Evolutionary conservation across 2,329 filamentous ascomycete genomes (phyloP).

Genomic region (Pestalotiopsis sp.): DNA sequence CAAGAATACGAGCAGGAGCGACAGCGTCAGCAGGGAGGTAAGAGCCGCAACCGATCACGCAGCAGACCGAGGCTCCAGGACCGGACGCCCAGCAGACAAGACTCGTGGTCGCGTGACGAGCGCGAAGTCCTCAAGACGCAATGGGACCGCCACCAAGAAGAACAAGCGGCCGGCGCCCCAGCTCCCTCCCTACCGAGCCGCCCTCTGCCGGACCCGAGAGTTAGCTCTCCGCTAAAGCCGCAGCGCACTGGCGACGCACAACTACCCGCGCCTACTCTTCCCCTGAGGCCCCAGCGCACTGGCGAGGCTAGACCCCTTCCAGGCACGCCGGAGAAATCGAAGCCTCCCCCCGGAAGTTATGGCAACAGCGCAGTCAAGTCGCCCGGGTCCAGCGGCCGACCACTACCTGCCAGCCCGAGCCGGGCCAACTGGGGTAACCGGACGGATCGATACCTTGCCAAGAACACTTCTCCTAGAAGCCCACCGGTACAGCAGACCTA

Average conservation of each 20-base stretch:
- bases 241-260: conserved; percentile 28
- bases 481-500: conserved; percentile 51
- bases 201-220: conserved; percentile 44
- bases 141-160: conserved; percentile 46
- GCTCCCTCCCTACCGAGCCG: conserved; percentile 34
- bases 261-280: conserved; percentile 18
- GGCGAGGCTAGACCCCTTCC: conserved; percentile 56
- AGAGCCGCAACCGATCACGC: conserved; percentile 42
- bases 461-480: conserved; percentile 52
- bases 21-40: conserved; percentile 45
- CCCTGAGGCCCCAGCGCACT: conserved; percentile 40
- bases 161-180: conserved; percentile 27
- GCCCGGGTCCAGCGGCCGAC: conserved; percentile 25
- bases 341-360: conserved; percentile 30
- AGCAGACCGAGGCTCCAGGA: conserved; percentile 48
- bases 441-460: conserved; percentile 60
- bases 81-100: conserved; percentile 58
- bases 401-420: conserved; percentile 33
- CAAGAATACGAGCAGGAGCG: conserved; percentile 64
- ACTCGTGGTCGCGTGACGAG: conserved; percentile 68
- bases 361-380: conserved; percentile 19
- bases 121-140: conserved; percentile 64
- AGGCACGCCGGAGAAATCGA: conserved; percentile 39
- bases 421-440: conserved; percentile 30
- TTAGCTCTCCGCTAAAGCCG: conserved; percentile 29